Evolutionary conservation across 2,329 filamentous ascomycete species (phyloP), one percentile per base, ranked within the genome.

Genomic region (Penicillium olsonii): DNA sequence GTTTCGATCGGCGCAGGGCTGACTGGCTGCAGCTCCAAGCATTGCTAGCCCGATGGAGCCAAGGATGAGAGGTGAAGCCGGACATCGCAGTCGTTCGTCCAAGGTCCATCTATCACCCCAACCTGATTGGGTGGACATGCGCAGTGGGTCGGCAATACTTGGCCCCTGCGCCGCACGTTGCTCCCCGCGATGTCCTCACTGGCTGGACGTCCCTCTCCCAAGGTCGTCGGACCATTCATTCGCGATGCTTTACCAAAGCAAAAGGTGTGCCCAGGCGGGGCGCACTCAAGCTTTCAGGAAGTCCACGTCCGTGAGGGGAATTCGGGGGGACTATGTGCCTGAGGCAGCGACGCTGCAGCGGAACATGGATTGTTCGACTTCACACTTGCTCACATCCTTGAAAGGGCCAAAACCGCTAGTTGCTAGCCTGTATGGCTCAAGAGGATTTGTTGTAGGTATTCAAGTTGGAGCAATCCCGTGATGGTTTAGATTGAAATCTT

Each of bases 1-100:
- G 56, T 59, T 55, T 42, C 34, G 48, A 48, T 50, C 37, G 35
- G 38, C 29, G 20, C 35, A 24, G 15, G 48, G 39, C 24, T 57
- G 22, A 60, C 47, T 61, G 59, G 56, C 34, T 44, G 42, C 19
- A 40, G 40, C n/a, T 43, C 15, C 12, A 42, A n/a, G 22, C n/a
- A 2, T 14, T 39, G 35, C 29, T 39, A 19, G 27, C 40, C 8
- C 1, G 19, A 29, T 11, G 10, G n/a, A 24, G 20, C 24, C 27
- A 39, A 45, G 35, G 27, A 17, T 45, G 15, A n/a, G 29, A 31
- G 18, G 27, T 7, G 34, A n/a, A 35, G 15, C 22, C 10, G n/a
- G 19, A 29, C 15, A 35, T 35, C 33, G 33, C 17, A 24, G 22
- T n/a, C 10, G 10, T 43, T 14, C 11, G 22, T 45, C 5, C 39